These are phyloP conservation scores for Boletus edulis DNA, from an alignment of 768 basidiomycete species.

Conservation along the genomic window DNA sequence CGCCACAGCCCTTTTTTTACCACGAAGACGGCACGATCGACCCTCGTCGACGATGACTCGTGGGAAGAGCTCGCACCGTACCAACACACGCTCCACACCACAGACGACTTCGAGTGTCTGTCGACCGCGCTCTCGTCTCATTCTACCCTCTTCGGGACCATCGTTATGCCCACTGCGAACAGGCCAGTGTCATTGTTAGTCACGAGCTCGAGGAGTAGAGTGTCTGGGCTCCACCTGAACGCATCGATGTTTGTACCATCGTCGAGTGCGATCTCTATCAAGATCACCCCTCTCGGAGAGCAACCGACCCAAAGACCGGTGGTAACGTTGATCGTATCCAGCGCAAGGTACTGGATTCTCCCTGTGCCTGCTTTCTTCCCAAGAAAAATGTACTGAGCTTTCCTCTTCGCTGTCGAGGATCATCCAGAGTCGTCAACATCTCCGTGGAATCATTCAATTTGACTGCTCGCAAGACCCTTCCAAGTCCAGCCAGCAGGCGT, in stretches of 20 bases:
- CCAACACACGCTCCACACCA: constrained; percentile 30
- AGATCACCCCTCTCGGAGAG: neutral
- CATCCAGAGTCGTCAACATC: too few species aligned
- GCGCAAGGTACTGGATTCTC: too few species aligned
- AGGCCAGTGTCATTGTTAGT: too few species aligned
- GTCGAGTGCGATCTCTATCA: constrained; percentile 18
- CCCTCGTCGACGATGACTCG: constrained; percentile 12
- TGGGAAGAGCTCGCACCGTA: constrained; percentile 32
- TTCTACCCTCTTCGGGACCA: neutral
- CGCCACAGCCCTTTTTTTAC: constrained; percentile 15
- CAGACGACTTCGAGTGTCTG: constrained; percentile 15
- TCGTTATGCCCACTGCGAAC: neutral
- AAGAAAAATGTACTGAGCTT: too few species aligned
- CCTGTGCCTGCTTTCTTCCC: too few species aligned
- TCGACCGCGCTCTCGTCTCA: constrained; percentile 6
- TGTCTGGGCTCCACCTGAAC: constrained; percentile 17
- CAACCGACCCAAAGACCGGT: too few species aligned
- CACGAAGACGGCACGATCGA: too few species aligned
- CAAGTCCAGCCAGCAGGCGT: too few species aligned
- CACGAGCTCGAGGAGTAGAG: neutral
- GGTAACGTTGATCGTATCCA: too few species aligned
- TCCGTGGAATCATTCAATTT: too few species aligned
- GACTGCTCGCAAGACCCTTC: too few species aligned
- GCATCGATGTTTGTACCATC: constrained; percentile 18
- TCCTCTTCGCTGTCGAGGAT: too few species aligned